Base-by-base conservation (phyloP, 345 rosid genomes). In the Gossypium sturtianum region DNA sequence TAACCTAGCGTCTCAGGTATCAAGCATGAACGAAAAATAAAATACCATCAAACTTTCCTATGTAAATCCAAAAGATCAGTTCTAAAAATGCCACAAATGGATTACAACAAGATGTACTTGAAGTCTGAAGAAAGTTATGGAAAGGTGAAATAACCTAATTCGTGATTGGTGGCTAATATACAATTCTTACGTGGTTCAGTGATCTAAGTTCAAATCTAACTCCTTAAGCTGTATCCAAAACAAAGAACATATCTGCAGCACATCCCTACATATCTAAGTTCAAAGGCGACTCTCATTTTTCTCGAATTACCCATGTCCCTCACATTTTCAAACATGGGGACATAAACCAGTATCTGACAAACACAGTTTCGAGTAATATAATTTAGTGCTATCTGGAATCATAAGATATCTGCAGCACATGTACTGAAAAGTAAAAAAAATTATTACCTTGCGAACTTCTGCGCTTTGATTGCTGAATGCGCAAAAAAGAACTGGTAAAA, bases 391-490 rank as follows among this genome's bases (percentile, higher is more conserved):
- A 22, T 17, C 73, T 3, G 12, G 16, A 38, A 53, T 12, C 17
- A 13, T 12, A 43, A 65, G 2, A 41, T 45, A 41, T 9, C 68
- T 9, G 48, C 47, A 49, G 6, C 57, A 60, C 4, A 20, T 45
- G 48, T 27, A 47, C 29, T n/a, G 20, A 51, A 29, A 34, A 52
- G 41, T 20, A 41, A 11, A 67, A 67, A 3, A 10, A 4, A 41
- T 43, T 4, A 5, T 73, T 81, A 86, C 92, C 92, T 88, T 88
- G 69, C 92, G 89, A 73, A 88, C 85, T 67, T 84, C 89, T 43
- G 87, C 84, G 80, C 86, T 85, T 78, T 75, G 90, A 77, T 88
- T 88, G 66, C 87, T 86, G 76, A 88, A 88, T 71, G 89, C 90
- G 74, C 85, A 86, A 74, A 86, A 85, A 54, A 88, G 84, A n/a